A percentile compares a stretch with the other conserved stretches of the same genome.
These are phyloP conservation scores for Diplocarpon rosae DNA, from an alignment of 2,329 filamentous ascomycete species.

Conservation along the genomic window DNA sequence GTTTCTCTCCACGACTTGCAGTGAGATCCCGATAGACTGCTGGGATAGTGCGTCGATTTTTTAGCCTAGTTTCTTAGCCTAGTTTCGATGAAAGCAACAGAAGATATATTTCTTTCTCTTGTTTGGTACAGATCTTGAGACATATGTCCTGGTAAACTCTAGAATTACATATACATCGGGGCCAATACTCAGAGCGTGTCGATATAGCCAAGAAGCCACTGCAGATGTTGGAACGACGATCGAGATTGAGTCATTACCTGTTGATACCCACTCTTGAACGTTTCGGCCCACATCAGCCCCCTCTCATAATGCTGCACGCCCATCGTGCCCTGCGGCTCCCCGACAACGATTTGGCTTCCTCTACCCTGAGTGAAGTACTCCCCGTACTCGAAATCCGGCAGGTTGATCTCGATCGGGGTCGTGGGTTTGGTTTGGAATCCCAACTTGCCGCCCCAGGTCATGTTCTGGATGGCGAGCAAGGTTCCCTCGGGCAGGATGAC, in stretches of 20 bases:
- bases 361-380: constrained; percentile 8
- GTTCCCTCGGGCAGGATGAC: constrained; percentile 40
- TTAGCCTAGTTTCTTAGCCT: no score
- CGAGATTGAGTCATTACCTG: constrained; percentile 29
- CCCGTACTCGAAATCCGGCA: constrained; percentile 17
- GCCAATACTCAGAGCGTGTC: constrained; percentile 13
- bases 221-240: constrained; percentile 27
- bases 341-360: constrained; percentile 31
- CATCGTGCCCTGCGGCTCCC: constrained; percentile 38
- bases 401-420: constrained; percentile 15
- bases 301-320: constrained; percentile 29
- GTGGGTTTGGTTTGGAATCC: constrained; percentile 34
- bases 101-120: no score
- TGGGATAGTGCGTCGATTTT: no score
- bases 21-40: no score
- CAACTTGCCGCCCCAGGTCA: constrained; percentile 40
- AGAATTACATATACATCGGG: no score
- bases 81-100: no score
- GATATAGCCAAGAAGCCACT: constrained; percentile 29
- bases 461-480: constrained; percentile 40
- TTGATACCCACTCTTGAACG: constrained; percentile 28
- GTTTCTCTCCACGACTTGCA: no score
- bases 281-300: constrained; percentile 30
- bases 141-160: background rate
- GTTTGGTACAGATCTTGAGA: background rate